A percentile compares a stretch with the other conserved stretches of the same genome.
These are phyloP conservation scores for Bonia amplexicaulis DNA, from an alignment of 176 grass and related monocot species.

Conservation along the genomic window DNA sequence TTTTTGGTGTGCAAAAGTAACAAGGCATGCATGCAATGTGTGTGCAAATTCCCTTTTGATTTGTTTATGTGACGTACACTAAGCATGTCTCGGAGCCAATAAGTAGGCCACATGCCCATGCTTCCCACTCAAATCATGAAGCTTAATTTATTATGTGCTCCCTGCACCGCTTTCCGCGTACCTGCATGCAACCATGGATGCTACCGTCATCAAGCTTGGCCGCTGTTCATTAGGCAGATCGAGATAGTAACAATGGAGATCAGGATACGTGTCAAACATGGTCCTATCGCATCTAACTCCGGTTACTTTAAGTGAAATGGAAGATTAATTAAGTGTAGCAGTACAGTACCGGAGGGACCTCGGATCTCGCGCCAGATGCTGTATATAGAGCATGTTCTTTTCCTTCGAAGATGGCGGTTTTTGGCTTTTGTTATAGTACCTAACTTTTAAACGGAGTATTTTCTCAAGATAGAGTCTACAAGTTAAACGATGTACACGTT, in stretches of 20 bases:
- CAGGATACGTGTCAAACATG: neutral
- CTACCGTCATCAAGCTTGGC: neutral
- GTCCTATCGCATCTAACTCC: conserved; percentile 8
- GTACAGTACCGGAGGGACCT: neutral
- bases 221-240: conserved; percentile 4
- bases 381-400: too few relatives aligned
- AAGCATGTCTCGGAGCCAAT: conserved; percentile 33
- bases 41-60: neutral
- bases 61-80: conserved; percentile 21
- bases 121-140: conserved; percentile 24
- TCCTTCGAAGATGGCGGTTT: too few relatives aligned
- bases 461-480: too few relatives aligned
- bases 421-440: too few relatives aligned
- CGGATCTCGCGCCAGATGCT: conserved; percentile 7
- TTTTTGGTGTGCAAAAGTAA: neutral
- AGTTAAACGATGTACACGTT: too few relatives aligned
- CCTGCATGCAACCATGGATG: conserved; percentile 6
- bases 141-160: too few relatives aligned
- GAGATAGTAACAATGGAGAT: conserved; percentile 2
- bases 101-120: conserved; percentile 37
- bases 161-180: neutral
- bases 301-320: neutral
- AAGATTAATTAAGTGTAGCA: neutral
- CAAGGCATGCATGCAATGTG: conserved; percentile 3
- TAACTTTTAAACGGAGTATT: too few relatives aligned